phyloP scores from a whole-genome alignment of 2,329 filamentous ascomycete species.

The Didymella lethalis region DNA sequence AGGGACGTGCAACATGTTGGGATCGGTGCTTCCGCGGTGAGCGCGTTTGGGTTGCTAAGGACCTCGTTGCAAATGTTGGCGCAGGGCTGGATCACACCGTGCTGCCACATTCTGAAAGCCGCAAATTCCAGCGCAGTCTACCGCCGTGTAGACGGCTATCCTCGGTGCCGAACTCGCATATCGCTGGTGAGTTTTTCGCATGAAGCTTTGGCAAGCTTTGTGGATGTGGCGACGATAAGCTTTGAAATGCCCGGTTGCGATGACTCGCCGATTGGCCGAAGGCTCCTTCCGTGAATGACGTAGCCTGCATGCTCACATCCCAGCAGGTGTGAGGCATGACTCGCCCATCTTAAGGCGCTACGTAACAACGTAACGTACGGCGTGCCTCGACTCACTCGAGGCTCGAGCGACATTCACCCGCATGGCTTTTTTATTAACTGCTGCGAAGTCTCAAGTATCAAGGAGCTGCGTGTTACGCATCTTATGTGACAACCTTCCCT shows the following conservation, averaged over 20 bases:
- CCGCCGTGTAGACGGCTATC: background rate
- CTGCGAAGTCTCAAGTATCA: background rate
- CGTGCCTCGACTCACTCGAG: background rate
- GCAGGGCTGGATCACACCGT: slow-evolving; percentile 4
- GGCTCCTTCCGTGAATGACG: background rate
- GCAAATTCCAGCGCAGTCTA: background rate
- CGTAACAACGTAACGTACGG: background rate
- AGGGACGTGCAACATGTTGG: background rate
- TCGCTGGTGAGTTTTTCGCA: background rate
- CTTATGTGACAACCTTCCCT: no score
- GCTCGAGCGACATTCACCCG: background rate
- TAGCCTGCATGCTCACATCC: background rate
- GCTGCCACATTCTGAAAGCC: background rate
- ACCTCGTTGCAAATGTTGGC: background rate
- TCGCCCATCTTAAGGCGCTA: background rate
- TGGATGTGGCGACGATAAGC: slow-evolving; percentile 11
- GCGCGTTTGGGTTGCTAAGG: background rate
- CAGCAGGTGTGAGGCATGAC: background rate
- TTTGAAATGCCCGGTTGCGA: slow-evolving; percentile 3
- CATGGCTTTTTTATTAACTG: background rate
- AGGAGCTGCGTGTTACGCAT: background rate
- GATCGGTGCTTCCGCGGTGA: background rate
- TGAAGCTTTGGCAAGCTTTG: slow-evolving; percentile 16
- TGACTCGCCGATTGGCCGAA: slow-evolving; percentile 1
- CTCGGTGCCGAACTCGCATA: background rate